Evolutionary conservation across 768 basidiomycete genomes (phyloP).

Genomic region (Podaxis pistillaris): DNA sequence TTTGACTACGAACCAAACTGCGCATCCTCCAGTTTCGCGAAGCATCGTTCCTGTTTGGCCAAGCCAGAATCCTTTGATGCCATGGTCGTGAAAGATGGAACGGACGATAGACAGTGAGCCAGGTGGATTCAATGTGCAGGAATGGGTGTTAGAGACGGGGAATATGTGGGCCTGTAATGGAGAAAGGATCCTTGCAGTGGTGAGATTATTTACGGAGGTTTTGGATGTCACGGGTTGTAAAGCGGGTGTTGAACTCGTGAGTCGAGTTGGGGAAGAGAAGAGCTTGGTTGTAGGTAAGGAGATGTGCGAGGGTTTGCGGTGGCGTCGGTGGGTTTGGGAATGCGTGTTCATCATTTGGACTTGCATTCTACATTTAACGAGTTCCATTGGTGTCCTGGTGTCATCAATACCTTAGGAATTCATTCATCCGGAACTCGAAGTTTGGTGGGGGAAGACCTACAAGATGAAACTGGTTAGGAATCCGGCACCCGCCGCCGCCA

Average conservation of each 20-base stretch:
- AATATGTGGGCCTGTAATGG: constrained; percentile 12
- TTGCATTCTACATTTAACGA: constrained; percentile 39
- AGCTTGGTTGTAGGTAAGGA: constrained; percentile 23
- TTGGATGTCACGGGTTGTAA: not conserved
- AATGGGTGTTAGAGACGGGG: constrained; percentile 19
- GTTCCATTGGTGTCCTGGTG: constrained; percentile 34
- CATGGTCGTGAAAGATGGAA: constrained; percentile 50
- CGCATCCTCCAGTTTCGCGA: constrained; percentile 82
- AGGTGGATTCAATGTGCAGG: constrained; percentile 38
- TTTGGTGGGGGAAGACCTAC: constrained; percentile 42
- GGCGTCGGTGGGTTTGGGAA: constrained; percentile 8
- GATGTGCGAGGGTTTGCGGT: constrained; percentile 77
- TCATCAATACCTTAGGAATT: not conserved
- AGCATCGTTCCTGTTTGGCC: constrained; percentile 86
- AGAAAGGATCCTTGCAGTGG: not conserved
- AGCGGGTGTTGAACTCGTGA: not conserved
- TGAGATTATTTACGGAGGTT: not conserved
- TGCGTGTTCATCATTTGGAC: constrained; percentile 27
- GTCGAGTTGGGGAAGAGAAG: not conserved
- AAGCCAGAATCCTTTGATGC: constrained; percentile 77
- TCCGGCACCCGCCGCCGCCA: constrained; percentile 88
- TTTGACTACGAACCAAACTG: constrained; percentile 87
- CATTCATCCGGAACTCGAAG: not conserved
- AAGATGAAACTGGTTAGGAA: constrained; percentile 84
- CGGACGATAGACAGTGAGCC: constrained; percentile 69